These are phyloP conservation scores for Gaillardinia entomophila DNA, from an alignment of 805 yeast genomes.

Conservation along the genomic window DNA sequence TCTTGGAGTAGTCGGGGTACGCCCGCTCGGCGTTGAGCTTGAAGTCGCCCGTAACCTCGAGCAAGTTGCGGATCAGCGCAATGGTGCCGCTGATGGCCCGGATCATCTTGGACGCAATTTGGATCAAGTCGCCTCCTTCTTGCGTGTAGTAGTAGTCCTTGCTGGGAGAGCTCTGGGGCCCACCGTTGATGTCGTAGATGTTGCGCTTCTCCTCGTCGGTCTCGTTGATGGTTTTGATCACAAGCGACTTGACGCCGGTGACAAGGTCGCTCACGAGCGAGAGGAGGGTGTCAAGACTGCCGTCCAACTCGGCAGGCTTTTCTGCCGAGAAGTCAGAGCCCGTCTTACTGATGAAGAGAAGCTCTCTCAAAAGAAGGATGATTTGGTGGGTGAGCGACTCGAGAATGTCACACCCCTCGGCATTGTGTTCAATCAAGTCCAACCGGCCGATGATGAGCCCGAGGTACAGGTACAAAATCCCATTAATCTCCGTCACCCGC, in stretches of 20 bases:
- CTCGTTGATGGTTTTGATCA: constrained; percentile 47
- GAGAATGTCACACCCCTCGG: constrained; percentile 60
- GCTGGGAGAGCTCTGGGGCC: constrained; percentile 1
- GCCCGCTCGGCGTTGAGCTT: constrained; percentile 52
- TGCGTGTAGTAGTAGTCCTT: constrained; percentile 47
- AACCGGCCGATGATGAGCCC: constrained; percentile 69
- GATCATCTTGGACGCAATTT: constrained; percentile 56
- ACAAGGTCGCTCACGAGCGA: constrained; percentile 62
- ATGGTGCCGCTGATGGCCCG: constrained; percentile 46
- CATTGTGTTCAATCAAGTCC: constrained; percentile 71
- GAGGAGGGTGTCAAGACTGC: constrained; percentile 50
- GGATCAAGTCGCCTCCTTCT: constrained; percentile 63
- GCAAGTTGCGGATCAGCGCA: constrained; percentile 43
- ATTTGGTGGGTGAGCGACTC: constrained; percentile 67
- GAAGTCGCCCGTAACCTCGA: constrained; percentile 62
- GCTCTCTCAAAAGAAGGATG: constrained; percentile 57
- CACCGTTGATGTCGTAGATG: constrained; percentile 3
- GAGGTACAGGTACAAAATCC: constrained; percentile 53
- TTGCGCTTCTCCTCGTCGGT: constrained; percentile 25
- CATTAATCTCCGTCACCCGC: constrained; percentile 60
- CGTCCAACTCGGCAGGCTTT: constrained; percentile 39
- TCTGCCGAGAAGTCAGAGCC: constrained; percentile 35
- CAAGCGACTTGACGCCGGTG: constrained; percentile 56
- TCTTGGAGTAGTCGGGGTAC: constrained; percentile 58
- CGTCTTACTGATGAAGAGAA: constrained; percentile 52